These are phyloP conservation scores for Colletotrichum aenigma DNA, from an alignment of 2,329 filamentous ascomycete species.

Conservation along the genomic window DNA sequence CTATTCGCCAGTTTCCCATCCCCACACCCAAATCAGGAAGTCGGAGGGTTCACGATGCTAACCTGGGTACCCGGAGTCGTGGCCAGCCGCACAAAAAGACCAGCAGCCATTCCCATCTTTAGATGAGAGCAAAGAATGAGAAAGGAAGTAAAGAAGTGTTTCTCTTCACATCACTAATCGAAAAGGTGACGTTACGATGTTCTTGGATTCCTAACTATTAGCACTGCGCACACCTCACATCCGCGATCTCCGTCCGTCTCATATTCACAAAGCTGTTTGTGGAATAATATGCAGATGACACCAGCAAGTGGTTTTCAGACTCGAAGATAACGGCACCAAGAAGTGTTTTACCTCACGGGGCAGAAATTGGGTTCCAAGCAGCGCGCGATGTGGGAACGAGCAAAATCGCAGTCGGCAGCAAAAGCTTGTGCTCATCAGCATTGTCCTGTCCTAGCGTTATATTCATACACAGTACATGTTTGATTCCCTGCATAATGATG, in stretches of 20 bases:
- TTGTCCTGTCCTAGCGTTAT: too few species aligned
- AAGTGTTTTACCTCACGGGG: background rate
- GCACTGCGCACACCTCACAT: background rate
- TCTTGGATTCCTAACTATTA: background rate
- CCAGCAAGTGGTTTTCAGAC: rapidly evolving
- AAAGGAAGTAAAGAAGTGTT: background rate
- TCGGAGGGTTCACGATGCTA: background rate
- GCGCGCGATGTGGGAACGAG: too few species aligned
- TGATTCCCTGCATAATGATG: too few species aligned
- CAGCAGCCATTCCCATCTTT: background rate
- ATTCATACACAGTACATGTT: too few species aligned
- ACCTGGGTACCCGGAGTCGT: background rate
- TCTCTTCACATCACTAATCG: background rate
- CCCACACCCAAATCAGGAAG: background rate
- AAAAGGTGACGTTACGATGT: background rate
- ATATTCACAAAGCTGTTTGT: background rate
- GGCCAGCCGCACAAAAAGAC: background rate
- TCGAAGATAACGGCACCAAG: background rate
- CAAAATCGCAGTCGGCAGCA: too few species aligned
- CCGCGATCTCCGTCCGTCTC: background rate
- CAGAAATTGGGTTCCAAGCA: background rate
- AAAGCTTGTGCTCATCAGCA: too few species aligned
- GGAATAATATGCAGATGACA: background rate
- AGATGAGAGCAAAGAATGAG: background rate
- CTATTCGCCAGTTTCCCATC: background rate